Conservation (phyloP, 2,329 filamentous ascomycete species). For the Neonectria neomacrospora region DNA sequence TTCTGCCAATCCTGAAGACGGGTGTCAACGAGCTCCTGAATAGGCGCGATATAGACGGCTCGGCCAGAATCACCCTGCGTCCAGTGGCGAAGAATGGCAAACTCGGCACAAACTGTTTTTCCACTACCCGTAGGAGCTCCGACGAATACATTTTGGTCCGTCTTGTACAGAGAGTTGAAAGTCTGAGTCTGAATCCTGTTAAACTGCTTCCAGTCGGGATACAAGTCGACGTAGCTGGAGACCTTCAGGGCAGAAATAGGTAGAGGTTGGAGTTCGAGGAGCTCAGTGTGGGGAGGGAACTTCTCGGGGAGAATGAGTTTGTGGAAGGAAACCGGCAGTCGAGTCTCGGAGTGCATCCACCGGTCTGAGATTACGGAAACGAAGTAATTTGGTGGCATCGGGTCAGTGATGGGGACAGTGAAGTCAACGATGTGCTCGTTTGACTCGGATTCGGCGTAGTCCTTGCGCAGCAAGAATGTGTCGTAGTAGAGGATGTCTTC, state of each 20-base stretch:
- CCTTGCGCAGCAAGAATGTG: conserved; percentile 89
- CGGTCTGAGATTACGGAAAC: conserved; percentile 93
- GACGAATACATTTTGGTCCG: conserved; percentile 93
- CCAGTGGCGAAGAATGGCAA: conserved; percentile 92
- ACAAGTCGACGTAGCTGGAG: conserved; percentile 83
- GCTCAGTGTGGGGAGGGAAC: conserved; percentile 91
- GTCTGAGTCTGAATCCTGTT: conserved; percentile 98
- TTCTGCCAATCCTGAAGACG: conserved; percentile 87
- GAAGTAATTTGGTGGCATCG: conserved; percentile 99
- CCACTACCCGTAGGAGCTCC: conserved; percentile 94
- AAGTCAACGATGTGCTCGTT: conserved; percentile 97
- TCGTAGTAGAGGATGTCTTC: conserved; percentile 97
- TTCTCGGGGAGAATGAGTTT: conserved; percentile 95
- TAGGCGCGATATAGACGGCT: conserved; percentile 93
- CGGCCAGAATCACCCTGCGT: conserved; percentile 67
- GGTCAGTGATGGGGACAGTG: conserved; percentile 94
- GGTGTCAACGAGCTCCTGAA: conserved; percentile 90
- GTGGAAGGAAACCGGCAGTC: conserved; percentile 92
- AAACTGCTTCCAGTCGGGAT: conserved; percentile 86
- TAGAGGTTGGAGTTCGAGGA: conserved; percentile 91
- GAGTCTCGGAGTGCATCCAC: conserved; percentile 98
- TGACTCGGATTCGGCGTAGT: conserved; percentile 85
- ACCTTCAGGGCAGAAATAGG: conserved; percentile 90
- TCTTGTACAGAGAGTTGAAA: conserved; percentile 91
- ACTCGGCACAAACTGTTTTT: conserved; percentile 97